Conservation (phyloP, 176 grass and related monocot genomes). For the Dactylis glomerata region DNA sequence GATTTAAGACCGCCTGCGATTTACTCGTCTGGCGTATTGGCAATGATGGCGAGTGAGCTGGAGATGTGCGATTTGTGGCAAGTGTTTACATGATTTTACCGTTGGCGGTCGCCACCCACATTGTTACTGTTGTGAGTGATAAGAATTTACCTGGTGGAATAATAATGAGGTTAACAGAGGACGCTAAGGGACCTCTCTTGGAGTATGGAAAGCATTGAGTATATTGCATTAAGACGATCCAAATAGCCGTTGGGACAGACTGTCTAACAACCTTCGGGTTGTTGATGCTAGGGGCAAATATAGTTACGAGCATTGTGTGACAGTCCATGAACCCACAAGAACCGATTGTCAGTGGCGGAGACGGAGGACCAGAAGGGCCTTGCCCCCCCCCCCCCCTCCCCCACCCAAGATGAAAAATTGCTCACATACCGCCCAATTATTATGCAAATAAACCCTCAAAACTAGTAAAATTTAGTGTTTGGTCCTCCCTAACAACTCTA, state of each 20-base stretch:
- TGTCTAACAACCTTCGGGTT: background rate
- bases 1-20: too few species aligned
- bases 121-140: background rate
- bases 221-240: accelerated
- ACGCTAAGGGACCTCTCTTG: too few species aligned
- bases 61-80: background rate
- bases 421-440: too few species aligned
- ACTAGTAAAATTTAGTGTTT: too few species aligned
- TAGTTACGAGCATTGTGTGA: background rate
- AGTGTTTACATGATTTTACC: background rate
- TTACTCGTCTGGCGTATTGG: too few species aligned
- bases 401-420: too few species aligned
- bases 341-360: too few species aligned
- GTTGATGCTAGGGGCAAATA: background rate
- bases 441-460: too few species aligned
- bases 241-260: accelerated
- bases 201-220: background rate
- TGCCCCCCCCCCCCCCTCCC: too few species aligned
- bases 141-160: background rate
- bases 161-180: background rate
- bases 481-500: too few species aligned
- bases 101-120: background rate
- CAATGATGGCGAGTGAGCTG: background rate
- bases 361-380: too few species aligned
- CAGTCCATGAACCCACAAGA: background rate